Conservation (phyloP, 2,329 filamentous ascomycete species). For the Paecilomyces sp. region DNA sequence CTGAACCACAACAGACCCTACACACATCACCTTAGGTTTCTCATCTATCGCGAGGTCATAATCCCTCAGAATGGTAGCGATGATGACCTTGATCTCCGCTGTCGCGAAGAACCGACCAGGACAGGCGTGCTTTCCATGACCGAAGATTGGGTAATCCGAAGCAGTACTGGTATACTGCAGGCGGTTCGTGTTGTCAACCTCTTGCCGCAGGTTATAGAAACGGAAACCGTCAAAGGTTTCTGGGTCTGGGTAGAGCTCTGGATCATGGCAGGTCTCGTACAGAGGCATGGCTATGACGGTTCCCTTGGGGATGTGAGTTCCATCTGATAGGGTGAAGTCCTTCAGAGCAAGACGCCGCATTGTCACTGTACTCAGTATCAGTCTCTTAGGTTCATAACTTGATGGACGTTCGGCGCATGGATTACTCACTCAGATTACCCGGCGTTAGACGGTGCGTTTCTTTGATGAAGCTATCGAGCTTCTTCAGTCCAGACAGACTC, state of each 20-base stretch:
- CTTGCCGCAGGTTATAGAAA: slow-evolving; percentile 38
- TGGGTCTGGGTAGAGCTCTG: slow-evolving; percentile 37
- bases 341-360: slow-evolving; percentile 8
- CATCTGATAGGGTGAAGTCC: slow-evolving; percentile 25
- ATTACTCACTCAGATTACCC: slow-evolving; percentile 8
- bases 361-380: slow-evolving; percentile 5
- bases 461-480: slow-evolving; percentile 18
- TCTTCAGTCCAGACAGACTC: slow-evolving; percentile 4
- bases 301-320: slow-evolving; percentile 41
- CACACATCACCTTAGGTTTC: neutral
- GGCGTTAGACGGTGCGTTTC: slow-evolving; percentile 15
- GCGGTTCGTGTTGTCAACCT: slow-evolving; percentile 23
- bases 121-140: slow-evolving; percentile 47
- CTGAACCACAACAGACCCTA: neutral
- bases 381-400: neutral
- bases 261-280: slow-evolving; percentile 39
- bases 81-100: slow-evolving; percentile 17
- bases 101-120: slow-evolving; percentile 25
- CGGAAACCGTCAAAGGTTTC: slow-evolving; percentile 44
- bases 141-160: slow-evolving; percentile 47
- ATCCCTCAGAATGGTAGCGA: slow-evolving; percentile 20
- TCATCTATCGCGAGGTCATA: slow-evolving; percentile 14
- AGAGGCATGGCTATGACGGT: slow-evolving; percentile 39
- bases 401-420: neutral
- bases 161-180: slow-evolving; percentile 50